Evolutionary conservation across 2,329 filamentous ascomycete species (phyloP).

Genomic region (Ascochyta fabae): DNA sequence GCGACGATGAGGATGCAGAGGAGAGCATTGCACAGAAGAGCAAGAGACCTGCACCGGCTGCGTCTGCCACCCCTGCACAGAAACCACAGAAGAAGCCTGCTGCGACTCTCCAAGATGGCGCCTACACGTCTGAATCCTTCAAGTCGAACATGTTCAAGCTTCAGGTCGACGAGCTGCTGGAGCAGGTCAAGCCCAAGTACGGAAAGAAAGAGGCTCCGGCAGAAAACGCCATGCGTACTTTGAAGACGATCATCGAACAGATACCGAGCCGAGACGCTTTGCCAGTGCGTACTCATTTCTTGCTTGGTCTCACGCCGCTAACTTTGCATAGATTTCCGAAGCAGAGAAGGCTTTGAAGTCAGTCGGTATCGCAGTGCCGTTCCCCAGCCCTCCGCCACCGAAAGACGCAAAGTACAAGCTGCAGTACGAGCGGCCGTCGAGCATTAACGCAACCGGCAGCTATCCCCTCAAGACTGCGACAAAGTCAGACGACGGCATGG

Average conservation of each 20-base stretch:
- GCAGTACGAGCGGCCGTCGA: slow-evolving; percentile 74
- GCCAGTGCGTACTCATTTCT: slow-evolving; percentile 40
- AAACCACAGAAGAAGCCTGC: slow-evolving; percentile 34
- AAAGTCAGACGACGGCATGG: slow-evolving; percentile 64
- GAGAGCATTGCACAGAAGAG: slow-evolving; percentile 19
- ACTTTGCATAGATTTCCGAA: slow-evolving; percentile 65
- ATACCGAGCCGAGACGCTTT: slow-evolving; percentile 60
- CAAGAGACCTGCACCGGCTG: slow-evolving; percentile 1
- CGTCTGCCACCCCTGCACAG: slow-evolving; percentile 8
- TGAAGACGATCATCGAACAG: slow-evolving; percentile 64
- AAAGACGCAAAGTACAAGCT: slow-evolving; percentile 83
- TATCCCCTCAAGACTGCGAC: slow-evolving; percentile 78
- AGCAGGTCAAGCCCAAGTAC: slow-evolving; percentile 64
- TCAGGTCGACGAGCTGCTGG: slow-evolving; percentile 68
- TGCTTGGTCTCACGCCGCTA: slow-evolving; percentile 3
- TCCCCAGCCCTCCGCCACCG: slow-evolving; percentile 78
- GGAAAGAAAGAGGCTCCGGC: slow-evolving; percentile 61
- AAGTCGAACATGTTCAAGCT: slow-evolving; percentile 72
- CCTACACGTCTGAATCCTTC: slow-evolving; percentile 62
- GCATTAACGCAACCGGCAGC: slow-evolving; percentile 88
- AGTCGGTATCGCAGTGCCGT: slow-evolving; percentile 77
- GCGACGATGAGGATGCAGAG: slow-evolving; percentile 28
- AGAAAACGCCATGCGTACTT: slow-evolving; percentile 57
- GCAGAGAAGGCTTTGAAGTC: slow-evolving; percentile 71
- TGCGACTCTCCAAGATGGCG: slow-evolving; percentile 42